These are phyloP conservation scores for Huntiella decipiens DNA, from an alignment of 2,329 filamentous ascomycete genomes.

Conservation along the genomic window DNA sequence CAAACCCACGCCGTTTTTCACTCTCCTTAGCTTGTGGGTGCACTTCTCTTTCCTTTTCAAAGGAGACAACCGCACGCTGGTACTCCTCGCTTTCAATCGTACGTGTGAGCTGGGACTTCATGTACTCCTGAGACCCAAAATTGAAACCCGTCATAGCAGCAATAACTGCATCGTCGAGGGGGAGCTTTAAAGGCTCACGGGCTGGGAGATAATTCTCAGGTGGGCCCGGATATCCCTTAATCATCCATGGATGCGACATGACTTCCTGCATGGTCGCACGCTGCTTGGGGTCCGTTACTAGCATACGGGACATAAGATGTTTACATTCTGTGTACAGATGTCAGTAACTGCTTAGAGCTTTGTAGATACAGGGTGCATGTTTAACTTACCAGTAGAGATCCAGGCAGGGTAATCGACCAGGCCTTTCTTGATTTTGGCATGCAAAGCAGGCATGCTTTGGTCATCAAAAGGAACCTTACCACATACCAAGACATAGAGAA, in stretches of 20 bases:
- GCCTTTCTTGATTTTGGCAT: conserved; percentile 97
- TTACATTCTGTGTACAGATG: conserved; percentile 53
- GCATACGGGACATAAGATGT: conserved; percentile 80
- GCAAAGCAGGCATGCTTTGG: conserved; percentile 94
- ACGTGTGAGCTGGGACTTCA: conserved; percentile 61
- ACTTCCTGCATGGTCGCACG: conserved; percentile 79
- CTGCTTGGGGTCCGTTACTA: conserved; percentile 80
- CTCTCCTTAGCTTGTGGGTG: conserved; percentile 38
- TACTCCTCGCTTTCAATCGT: conserved; percentile 92
- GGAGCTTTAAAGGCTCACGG: conserved; percentile 69
- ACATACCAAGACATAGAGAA: conserved; percentile 89
- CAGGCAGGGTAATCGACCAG: conserved; percentile 89
- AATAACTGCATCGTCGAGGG: conserved; percentile 66
- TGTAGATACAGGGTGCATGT: background rate
- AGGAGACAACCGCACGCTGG: conserved; percentile 57
- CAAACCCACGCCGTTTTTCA: conserved; percentile 76
- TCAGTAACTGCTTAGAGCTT: conserved; percentile 1
- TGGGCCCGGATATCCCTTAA: conserved; percentile 68
- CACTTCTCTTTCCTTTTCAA: conserved; percentile 46
- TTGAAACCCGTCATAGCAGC: conserved; percentile 96
- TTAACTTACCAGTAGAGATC: conserved; percentile 61
- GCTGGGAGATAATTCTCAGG: conserved; percentile 77
- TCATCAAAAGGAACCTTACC: conserved; percentile 98
- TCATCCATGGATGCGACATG: conserved; percentile 90
- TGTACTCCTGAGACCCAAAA: conserved; percentile 73